These are phyloP conservation scores for Diaporthe caulivora DNA, from an alignment of 2,329 filamentous ascomycete genomes.

Conservation along the genomic window DNA sequence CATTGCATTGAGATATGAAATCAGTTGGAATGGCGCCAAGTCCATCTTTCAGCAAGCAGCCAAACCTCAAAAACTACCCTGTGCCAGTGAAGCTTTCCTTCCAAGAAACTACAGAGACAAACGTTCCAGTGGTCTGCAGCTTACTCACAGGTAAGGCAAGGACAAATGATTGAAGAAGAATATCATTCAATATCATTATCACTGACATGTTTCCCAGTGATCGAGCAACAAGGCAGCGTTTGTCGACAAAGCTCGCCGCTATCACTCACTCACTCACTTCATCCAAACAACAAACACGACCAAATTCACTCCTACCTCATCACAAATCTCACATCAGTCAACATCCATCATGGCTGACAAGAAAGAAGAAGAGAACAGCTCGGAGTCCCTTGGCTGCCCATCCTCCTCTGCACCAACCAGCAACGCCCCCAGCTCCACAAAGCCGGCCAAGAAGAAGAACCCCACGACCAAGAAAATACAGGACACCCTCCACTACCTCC, in stretches of 20 bases:
- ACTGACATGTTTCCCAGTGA: background rate
- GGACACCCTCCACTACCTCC: background rate
- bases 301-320: background rate
- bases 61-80: background rate
- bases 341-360: background rate
- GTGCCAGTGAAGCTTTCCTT: background rate
- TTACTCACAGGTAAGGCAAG: background rate
- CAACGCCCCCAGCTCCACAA: background rate
- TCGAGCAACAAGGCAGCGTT: background rate
- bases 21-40: background rate
- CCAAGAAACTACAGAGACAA: background rate
- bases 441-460: background rate
- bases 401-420: background rate
- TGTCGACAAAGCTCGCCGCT: background rate
- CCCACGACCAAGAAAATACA: background rate
- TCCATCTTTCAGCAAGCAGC: background rate
- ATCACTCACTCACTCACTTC: background rate
- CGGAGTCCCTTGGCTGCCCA: background rate
- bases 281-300: background rate
- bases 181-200: background rate
- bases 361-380: background rate
- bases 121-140: background rate
- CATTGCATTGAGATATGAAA: background rate
- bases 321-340: background rate
- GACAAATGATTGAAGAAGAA: background rate